Conservation (phyloP, 2,329 filamentous ascomycete species). For the Reticulascus tulasneorum region DNA sequence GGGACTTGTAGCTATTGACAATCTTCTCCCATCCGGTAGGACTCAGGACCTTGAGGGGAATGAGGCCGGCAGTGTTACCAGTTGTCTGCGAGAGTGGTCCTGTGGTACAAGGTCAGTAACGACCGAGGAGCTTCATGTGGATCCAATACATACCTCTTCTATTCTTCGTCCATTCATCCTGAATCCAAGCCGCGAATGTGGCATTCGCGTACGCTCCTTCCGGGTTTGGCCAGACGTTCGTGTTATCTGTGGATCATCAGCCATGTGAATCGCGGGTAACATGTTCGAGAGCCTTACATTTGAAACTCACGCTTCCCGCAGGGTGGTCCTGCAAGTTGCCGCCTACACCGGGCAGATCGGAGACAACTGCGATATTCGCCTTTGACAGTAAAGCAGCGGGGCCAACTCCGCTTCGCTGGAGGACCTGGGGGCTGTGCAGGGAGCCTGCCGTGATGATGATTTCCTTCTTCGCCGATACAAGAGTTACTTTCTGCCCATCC, state of each 20-base stretch:
- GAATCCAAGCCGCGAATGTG: too few species aligned
- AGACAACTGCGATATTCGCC: conserved; percentile 26
- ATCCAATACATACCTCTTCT: too few species aligned
- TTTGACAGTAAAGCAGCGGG: conserved; percentile 27
- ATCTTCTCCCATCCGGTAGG: conserved; percentile 11
- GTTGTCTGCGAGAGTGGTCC: conserved; percentile 27
- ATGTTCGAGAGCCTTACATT: too few species aligned
- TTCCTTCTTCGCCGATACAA: conserved; percentile 24
- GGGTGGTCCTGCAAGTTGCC: conserved; percentile 11
- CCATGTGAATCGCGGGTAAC: too few species aligned
- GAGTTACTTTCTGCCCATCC: too few species aligned
- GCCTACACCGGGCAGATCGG: conserved; percentile 6
- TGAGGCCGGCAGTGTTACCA: conserved; percentile 10
- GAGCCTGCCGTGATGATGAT: conserved; percentile 37
- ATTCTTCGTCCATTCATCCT: too few species aligned
- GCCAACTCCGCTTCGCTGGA: conserved; percentile 47
- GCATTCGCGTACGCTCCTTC: too few species aligned
- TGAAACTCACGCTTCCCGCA: too few species aligned
- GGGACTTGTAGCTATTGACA: conserved; percentile 25
- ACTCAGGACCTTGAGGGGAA: conserved; percentile 22
- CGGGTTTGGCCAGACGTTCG: too few species aligned
- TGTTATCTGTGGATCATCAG: too few species aligned
- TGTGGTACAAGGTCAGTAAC: too few species aligned
- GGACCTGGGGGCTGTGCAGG: conserved; percentile 36
- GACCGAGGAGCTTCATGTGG: too few species aligned